phyloP scores from a whole-genome alignment of 2,329 filamentous ascomycete species.

The Alternaria tenuissima region DNA sequence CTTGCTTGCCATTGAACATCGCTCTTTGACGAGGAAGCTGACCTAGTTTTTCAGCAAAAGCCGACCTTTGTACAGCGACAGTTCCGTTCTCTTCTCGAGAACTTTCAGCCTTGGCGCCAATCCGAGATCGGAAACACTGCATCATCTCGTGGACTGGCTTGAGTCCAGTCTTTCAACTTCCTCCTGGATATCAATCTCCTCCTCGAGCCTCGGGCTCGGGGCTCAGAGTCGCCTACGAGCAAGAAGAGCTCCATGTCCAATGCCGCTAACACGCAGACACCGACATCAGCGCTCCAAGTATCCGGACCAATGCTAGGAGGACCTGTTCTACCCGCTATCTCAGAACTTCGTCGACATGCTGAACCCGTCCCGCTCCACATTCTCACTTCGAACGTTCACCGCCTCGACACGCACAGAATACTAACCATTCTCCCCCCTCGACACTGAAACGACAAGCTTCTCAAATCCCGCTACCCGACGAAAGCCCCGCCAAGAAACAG shows the following conservation, averaged over 20 bases:
- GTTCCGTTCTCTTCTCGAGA: no score
- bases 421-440: no score
- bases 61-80: no score
- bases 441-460: constrained; percentile 50
- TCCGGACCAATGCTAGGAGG: constrained; percentile 46
- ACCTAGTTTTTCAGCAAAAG: no score
- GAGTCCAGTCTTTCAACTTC: constrained; percentile 61
- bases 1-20: no score
- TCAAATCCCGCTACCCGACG: constrained; percentile 47
- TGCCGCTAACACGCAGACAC: constrained; percentile 39
- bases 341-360: constrained; percentile 48
- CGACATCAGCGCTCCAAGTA: constrained; percentile 35
- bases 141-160: constrained; percentile 51
- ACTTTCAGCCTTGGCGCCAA: no score
- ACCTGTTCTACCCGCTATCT: constrained; percentile 49
- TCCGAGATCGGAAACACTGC: no score
- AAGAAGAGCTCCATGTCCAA: constrained; percentile 54
- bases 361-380: constrained; percentile 50
- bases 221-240: constrained; percentile 71
- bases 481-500: constrained; percentile 62
- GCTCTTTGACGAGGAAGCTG: no score
- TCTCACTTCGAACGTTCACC: no score
- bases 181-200: constrained; percentile 96
- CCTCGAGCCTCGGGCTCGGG: constrained; percentile 75
- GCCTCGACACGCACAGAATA: no score